Percentiles rank a stretch among this genome's conserved stretches.
These are phyloP conservation scores for Anisodus tanguticus DNA, from an alignment of 257 asterid genomes.

Conservation along the genomic window DNA sequence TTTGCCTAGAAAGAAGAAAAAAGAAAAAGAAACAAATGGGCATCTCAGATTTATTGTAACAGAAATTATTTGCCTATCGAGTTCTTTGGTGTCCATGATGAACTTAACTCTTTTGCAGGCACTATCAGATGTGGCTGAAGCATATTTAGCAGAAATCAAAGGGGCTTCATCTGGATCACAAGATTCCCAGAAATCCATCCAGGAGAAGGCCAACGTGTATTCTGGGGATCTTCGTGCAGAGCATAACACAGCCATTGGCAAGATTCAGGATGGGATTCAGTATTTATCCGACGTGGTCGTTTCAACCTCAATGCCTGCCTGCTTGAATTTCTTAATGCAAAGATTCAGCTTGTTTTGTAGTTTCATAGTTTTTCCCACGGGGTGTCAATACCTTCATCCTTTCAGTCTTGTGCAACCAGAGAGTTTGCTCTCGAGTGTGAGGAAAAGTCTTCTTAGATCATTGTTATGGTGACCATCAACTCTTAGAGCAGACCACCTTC, in stretches of 20 bases:
- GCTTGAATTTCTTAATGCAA: conserved; percentile 44
- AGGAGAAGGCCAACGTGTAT: conserved; percentile 61
- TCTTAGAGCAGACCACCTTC: conserved; percentile 26
- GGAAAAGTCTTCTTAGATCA: background rate
- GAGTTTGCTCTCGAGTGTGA: conserved; percentile 11
- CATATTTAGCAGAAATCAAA: conserved; percentile 70
- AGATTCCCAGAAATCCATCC: conserved; percentile 56
- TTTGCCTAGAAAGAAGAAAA: background rate
- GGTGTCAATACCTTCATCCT: conserved; percentile 37
- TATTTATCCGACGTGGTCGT: conserved; percentile 65
- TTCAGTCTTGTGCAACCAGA: background rate
- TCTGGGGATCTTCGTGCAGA: conserved; percentile 62
- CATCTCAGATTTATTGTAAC: background rate
- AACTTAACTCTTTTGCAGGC: conserved; percentile 50
- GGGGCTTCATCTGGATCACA: conserved; percentile 53
- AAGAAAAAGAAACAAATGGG: background rate
- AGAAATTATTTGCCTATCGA: background rate
- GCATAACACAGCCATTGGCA: conserved; percentile 67
- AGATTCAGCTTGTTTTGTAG: background rate
- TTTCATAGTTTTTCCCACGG: background rate
- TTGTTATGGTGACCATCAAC: background rate
- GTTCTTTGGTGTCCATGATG: background rate
- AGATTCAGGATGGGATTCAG: conserved; percentile 84
- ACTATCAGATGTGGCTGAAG: conserved; percentile 84
- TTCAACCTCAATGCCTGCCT: conserved; percentile 73